Percentiles rank a stretch among this genome's conserved stretches.
Evolutionary conservation across 2,329 filamentous ascomycete species (phyloP).

Genomic region (Magnaporthiopsis incrustans): DNA sequence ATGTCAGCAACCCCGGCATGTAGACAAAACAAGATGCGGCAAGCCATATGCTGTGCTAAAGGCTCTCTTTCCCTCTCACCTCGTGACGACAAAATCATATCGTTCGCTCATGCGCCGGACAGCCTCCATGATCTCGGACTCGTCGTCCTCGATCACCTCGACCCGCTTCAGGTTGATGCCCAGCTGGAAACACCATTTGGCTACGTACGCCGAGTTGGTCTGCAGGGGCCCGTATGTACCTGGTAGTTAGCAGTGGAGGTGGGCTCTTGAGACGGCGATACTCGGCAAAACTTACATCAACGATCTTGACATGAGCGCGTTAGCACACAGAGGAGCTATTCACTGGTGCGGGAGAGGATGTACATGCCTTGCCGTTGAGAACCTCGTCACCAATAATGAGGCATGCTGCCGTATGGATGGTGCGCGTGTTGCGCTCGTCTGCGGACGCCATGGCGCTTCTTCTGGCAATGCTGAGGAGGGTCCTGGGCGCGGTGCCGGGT

Average conservation of each 20-base stretch:
- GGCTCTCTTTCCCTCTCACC: no score
- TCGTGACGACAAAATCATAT: constrained; percentile 94
- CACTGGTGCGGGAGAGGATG: not conserved
- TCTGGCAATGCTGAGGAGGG: constrained; percentile 17
- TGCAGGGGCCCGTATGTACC: constrained; percentile 18
- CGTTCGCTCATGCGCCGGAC: constrained; percentile 76
- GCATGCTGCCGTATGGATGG: constrained; percentile 83
- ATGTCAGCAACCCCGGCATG: constrained; percentile 8
- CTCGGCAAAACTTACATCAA: constrained; percentile 8
- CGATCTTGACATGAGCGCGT: constrained; percentile 2
- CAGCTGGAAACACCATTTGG: constrained; percentile 55
- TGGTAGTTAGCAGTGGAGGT: constrained; percentile 12
- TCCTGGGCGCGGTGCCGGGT: constrained; percentile 9
- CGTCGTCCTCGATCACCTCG: constrained; percentile 91
- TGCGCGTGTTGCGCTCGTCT: constrained; percentile 50
- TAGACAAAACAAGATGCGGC: not conserved
- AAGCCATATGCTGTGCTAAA: not conserved
- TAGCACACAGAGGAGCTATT: not conserved
- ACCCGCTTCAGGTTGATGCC: constrained; percentile 70
- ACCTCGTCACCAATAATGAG: constrained; percentile 97
- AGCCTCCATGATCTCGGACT: constrained; percentile 82
- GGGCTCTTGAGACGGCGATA: not conserved
- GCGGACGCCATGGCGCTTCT: constrained; percentile 38
- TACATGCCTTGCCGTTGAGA: constrained; percentile 79
- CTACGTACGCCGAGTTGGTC: constrained; percentile 58